Evolutionary conservation across 768 basidiomycete species (phyloP).

Genomic region (Cyathus striatus): DNA sequence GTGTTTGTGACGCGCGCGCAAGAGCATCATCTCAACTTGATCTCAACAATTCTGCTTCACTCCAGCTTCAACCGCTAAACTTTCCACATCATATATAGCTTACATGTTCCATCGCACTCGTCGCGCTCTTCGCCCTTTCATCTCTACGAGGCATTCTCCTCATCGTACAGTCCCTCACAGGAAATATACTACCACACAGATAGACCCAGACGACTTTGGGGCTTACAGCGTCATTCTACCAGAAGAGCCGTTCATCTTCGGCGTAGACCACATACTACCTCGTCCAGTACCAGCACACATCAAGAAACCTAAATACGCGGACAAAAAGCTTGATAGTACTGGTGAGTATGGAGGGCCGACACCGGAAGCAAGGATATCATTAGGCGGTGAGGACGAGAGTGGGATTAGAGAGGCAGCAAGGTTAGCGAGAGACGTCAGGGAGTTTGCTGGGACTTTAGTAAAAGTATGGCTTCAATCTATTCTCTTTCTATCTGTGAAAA

Average conservation of each 20-base stretch:
- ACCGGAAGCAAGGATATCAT: slow-evolving; percentile 30
- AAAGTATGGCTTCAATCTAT: slow-evolving; percentile 29
- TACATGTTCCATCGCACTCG: too few species aligned
- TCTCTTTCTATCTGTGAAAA: slow-evolving; percentile 1
- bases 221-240: slow-evolving; percentile 60
- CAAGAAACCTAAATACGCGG: slow-evolving; percentile 49
- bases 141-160: too few species aligned
- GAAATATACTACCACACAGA: not conserved
- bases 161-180: too few species aligned
- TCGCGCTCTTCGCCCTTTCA: too few species aligned
- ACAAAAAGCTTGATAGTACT: slow-evolving; percentile 4
- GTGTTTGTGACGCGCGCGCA: too few species aligned
- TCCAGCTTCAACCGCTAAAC: too few species aligned
- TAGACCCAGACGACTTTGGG: slow-evolving; percentile 35
- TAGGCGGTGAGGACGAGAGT: slow-evolving; percentile 50
- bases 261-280: slow-evolving; percentile 54
- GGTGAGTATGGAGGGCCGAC: slow-evolving; percentile 2
- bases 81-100: too few species aligned
- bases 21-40: too few species aligned
- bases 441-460: slow-evolving; percentile 48
- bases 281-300: slow-evolving; percentile 56
- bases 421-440: slow-evolving; percentile 53
- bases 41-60: too few species aligned
- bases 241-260: slow-evolving; percentile 58
- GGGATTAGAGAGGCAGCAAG: slow-evolving; percentile 47